Conservation (phyloP, 768 basidiomycete species). For the Pilatotrama ljubarskyi region DNA sequence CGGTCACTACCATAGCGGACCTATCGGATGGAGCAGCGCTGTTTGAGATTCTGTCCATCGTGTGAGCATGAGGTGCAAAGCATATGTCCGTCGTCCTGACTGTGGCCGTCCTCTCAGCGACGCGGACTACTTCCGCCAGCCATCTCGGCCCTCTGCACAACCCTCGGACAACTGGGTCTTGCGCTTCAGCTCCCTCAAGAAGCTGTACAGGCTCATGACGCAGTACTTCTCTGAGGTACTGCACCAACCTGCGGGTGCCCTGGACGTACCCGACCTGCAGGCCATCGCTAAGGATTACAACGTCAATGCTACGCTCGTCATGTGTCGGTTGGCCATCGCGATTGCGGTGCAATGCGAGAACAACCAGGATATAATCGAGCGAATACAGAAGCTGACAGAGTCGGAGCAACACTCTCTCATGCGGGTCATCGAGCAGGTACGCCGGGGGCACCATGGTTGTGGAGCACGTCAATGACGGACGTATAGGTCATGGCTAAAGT, state of each 20-base stretch:
- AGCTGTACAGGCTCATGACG: slow-evolving; percentile 83
- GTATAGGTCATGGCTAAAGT: slow-evolving; percentile 77
- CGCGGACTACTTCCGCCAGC: slow-evolving; percentile 71
- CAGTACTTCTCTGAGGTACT: slow-evolving; percentile 86
- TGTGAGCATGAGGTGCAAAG: slow-evolving; percentile 51
- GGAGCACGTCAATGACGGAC: neutral
- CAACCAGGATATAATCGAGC: slow-evolving; percentile 86
- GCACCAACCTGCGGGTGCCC: slow-evolving; percentile 70
- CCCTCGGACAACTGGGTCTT: slow-evolving; percentile 88
- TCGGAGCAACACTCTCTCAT: slow-evolving; percentile 86
- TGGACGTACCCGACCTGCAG: slow-evolving; percentile 88
- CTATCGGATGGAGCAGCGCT: slow-evolving; percentile 80
- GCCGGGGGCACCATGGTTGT: slow-evolving; percentile 23
- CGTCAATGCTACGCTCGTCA: slow-evolving; percentile 60
- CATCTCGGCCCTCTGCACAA: slow-evolving; percentile 57
- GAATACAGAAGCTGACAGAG: slow-evolving; percentile 83
- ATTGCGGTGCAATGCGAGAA: slow-evolving; percentile 87
- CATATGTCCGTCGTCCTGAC: neutral
- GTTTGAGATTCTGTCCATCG: slow-evolving; percentile 70
- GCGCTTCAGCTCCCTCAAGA: slow-evolving; percentile 79
- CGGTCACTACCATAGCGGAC: slow-evolving; percentile 63
- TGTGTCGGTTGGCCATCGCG: slow-evolving; percentile 82
- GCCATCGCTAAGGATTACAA: slow-evolving; percentile 78
- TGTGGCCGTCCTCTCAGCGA: slow-evolving; percentile 50
- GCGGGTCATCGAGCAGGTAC: slow-evolving; percentile 90